Evolutionary conservation across 352 stramenopile genomes (phyloP).

Genomic region (Lagenidium sp.): DNA sequence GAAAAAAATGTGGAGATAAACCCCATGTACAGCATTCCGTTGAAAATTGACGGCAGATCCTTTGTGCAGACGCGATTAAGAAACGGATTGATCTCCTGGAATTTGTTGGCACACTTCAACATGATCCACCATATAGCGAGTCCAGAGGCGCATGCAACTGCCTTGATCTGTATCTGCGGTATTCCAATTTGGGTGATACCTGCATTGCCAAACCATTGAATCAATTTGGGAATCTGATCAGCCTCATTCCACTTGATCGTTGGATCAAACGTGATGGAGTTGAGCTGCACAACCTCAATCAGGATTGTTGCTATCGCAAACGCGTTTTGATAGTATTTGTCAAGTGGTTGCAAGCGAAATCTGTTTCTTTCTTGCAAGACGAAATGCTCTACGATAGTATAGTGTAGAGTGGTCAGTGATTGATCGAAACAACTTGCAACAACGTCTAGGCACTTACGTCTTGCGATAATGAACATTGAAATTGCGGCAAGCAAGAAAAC

Average conservation of each 20-base stretch:
- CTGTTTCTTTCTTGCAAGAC: slow-evolving; percentile 40
- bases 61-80: slow-evolving; percentile 49
- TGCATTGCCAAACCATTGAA: slow-evolving; percentile 27
- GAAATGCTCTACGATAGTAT: slow-evolving; percentile 28
- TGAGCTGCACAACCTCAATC: slow-evolving; percentile 51
- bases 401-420: not conserved
- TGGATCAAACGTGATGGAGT: slow-evolving; percentile 44
- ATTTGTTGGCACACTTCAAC: slow-evolving; percentile 65
- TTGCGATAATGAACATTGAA: too few species aligned
- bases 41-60: slow-evolving; percentile 34
- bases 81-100: slow-evolving; percentile 39
- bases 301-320: slow-evolving; percentile 26
- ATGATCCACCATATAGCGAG: slow-evolving; percentile 35
- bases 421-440: not conserved
- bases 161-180: slow-evolving; percentile 27
- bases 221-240: slow-evolving; percentile 29
- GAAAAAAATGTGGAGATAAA: slow-evolving; percentile 55
- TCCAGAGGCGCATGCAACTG: slow-evolving; percentile 12
- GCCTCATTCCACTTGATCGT: slow-evolving; percentile 40
- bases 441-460: too few species aligned
- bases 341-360: slow-evolving; percentile 30
- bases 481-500: too few species aligned
- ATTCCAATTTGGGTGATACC: slow-evolving; percentile 32
- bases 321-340: slow-evolving; percentile 42
- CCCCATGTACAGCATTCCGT: slow-evolving; percentile 49